Percentiles rank a stretch among this genome's conserved stretches.
Conservation (phyloP, 805 yeast species). For the Wickerhamomyces strasburgensis region DNA sequence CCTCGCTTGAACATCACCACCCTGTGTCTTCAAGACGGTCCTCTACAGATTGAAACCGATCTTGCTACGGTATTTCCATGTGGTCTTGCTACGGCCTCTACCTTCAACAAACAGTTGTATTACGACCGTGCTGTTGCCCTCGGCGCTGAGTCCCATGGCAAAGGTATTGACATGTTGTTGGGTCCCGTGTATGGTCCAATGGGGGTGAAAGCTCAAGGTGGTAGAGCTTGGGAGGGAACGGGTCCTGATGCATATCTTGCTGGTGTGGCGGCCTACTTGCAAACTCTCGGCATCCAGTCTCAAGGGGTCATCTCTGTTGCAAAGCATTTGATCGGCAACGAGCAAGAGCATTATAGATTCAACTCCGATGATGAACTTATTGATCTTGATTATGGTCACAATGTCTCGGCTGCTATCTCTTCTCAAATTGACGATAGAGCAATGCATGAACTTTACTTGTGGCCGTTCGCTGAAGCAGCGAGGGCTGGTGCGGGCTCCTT, state of each 20-base stretch:
- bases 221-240: slow-evolving; percentile 58
- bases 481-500: slow-evolving; percentile 42
- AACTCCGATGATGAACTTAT: slow-evolving; percentile 41
- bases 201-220: slow-evolving; percentile 55
- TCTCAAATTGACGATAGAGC: slow-evolving; percentile 52
- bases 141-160: slow-evolving; percentile 44
- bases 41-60: slow-evolving; percentile 55
- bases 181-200: slow-evolving; percentile 60
- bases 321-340: slow-evolving; percentile 57
- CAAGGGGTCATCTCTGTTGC: slow-evolving; percentile 51
- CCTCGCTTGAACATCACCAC: slow-evolving; percentile 48
- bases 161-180: slow-evolving; percentile 48
- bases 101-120: slow-evolving; percentile 46
- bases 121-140: slow-evolving; percentile 49
- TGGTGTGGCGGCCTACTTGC: slow-evolving; percentile 48
- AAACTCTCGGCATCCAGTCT: slow-evolving; percentile 47
- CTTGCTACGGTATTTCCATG: slow-evolving; percentile 51
- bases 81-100: slow-evolving; percentile 49
- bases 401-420: slow-evolving; percentile 33
- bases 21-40: slow-evolving; percentile 54
- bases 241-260: slow-evolving; percentile 55
- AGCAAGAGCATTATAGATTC: slow-evolving; percentile 51
- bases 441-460: slow-evolving; percentile 51
- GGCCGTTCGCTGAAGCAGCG: slow-evolving; percentile 54
- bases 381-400: slow-evolving; percentile 35